phyloP scores from a whole-genome alignment of 768 basidiomycete genomes.

The Leccinum barrowsii region DNA sequence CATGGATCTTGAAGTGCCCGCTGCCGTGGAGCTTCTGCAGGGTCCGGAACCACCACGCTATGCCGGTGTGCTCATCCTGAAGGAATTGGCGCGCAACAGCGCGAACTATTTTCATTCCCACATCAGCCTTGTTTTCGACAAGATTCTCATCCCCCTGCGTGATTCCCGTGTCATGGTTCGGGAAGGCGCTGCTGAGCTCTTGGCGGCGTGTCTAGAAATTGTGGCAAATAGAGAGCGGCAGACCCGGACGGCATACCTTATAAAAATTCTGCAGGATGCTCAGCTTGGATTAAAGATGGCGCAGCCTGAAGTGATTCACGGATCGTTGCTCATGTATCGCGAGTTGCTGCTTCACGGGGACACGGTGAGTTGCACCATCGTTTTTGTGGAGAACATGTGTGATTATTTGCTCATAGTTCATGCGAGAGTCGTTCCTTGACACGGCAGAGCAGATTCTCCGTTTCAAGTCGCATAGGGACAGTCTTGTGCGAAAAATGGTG shows the following conservation, averaged over 20 bases:
- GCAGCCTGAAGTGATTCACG: constrained; percentile 88
- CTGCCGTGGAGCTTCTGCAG: constrained; percentile 76
- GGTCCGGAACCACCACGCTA: constrained; percentile 81
- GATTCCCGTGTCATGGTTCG: constrained; percentile 88
- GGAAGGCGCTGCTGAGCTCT: constrained; percentile 88
- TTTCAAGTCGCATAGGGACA: constrained; percentile 85
- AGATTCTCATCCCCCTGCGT: constrained; percentile 85
- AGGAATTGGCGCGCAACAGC: constrained; percentile 89
- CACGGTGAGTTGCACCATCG: constrained; percentile 55
- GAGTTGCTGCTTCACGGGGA: constrained; percentile 91
- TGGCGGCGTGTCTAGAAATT: constrained; percentile 92
- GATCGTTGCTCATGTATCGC: constrained; percentile 86
- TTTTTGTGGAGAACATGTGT: not conserved
- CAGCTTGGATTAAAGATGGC: constrained; percentile 75
- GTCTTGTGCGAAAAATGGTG: constrained; percentile 88
- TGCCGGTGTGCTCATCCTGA: constrained; percentile 90
- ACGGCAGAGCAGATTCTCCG: constrained; percentile 87
- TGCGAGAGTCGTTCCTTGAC: constrained; percentile 82
- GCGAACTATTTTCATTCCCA: constrained; percentile 85
- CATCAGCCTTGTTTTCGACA: constrained; percentile 85
- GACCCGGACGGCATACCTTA: constrained; percentile 60
- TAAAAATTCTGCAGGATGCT: constrained; percentile 86
- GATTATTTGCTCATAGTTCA: constrained; percentile 52
- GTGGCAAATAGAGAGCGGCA: constrained; percentile 71
- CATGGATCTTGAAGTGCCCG: constrained; percentile 86